Conservation (phyloP, 2,329 filamentous ascomycete species). For the Sphaerulina musiva region DNA sequence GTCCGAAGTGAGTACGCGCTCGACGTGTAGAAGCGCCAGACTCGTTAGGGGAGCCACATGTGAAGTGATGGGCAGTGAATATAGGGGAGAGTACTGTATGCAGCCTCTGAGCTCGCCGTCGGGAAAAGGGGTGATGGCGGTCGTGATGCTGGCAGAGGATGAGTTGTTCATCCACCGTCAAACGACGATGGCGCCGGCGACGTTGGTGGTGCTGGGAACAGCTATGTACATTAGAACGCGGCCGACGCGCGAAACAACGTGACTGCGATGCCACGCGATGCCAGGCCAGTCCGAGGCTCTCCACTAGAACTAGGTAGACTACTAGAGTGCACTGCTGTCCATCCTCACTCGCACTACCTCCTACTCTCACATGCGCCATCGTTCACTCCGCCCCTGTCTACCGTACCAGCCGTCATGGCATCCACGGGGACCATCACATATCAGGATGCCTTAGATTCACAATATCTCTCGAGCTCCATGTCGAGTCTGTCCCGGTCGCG, state of each 20-base stretch:
- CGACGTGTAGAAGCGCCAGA: not conserved
- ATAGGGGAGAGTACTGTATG: not conserved
- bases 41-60: not conserved
- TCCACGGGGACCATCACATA: slow-evolving; percentile 41
- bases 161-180: not conserved
- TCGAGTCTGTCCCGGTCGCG: slow-evolving; percentile 63
- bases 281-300: slow-evolving; percentile 1
- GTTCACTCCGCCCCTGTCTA: not conserved
- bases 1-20: slow-evolving; percentile 7
- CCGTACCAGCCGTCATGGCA: slow-evolving; percentile 24
- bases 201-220: not conserved
- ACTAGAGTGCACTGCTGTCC: not conserved
- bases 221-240: not conserved
- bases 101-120: no score
- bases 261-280: not conserved
- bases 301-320: not conserved
- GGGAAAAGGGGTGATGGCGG: not conserved
- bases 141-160: not conserved
- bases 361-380: not conserved
- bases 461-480: slow-evolving; percentile 60
- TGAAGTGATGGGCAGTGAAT: not conserved
- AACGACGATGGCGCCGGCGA: not conserved
- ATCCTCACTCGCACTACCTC: not conserved
- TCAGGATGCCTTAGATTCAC: slow-evolving; percentile 48
- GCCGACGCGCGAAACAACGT: not conserved